Evolutionary conservation across 2,329 filamentous ascomycete genomes (phyloP), one percentile per base, ranked within the genome.

Genomic region (Cladorrhinum sp.): DNA sequence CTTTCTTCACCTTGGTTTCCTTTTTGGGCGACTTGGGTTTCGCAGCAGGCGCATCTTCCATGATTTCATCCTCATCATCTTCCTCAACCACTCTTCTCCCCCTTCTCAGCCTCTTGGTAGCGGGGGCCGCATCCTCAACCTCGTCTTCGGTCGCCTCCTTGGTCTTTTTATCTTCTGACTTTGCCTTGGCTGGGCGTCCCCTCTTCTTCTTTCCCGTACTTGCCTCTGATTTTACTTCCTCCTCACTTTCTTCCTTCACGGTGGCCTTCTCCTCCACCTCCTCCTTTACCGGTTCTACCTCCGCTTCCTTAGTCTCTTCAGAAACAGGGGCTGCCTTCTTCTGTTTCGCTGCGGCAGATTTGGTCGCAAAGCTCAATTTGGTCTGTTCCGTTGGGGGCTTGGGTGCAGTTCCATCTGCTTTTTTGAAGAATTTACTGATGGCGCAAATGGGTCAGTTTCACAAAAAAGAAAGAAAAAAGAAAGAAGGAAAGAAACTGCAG

Each of bases 371-470:
- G 0, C 89, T 83, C 41, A 96, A 78, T 67, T 87, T 95, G 1
- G 90, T 88, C 74, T 96, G 92, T 72, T 92, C 89, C 38, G 83
- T 81, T 12, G 85, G 23, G 84, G 18, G 83, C 78, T 82, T 78
- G 0, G 82, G 75, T 66, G 82, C 83, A 4, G 81, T 74, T 55
- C 85, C 87, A 68, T 85, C 85, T 24, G 83, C 80, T 48, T 85
- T 82, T 20, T 85, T 85, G 72, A 97, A 96, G 78, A 96, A 97
- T 73, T 93, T 95, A 63, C 93, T 98, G 65, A 59, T 63, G 9
- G 32, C 5, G 60, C 24, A 54, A 60, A 45, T 16, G 8, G 32
- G 20, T 50, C 7, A n/a, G 62, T 69, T 60, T 68, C 8, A 18
- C 50, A 52, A 24, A 27, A 36, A 49, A 13, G 54, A 51, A 36